Evolutionary conservation across 2,329 filamentous ascomycete genomes (phyloP), one percentile per base, ranked within the genome.

Genomic region (Microthyrium microscopicum): DNA sequence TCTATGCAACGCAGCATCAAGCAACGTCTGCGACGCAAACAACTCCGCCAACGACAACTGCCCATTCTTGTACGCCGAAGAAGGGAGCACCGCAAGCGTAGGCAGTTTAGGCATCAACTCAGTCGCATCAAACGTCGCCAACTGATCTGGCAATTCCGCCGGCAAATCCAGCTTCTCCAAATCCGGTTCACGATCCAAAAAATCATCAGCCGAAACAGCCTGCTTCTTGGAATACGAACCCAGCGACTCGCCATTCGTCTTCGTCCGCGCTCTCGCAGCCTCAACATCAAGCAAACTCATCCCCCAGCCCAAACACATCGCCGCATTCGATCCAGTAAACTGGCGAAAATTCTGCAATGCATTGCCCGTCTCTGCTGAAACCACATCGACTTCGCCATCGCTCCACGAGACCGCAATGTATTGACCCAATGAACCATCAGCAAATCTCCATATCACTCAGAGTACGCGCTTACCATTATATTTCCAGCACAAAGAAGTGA

Each of bases 341-440:
- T 38, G 37, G 44, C 54, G 46, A 46, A 81, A 76, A 46, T 78
- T 71, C 51, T 89, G 78, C 15, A 84, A 73, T 9, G 77, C 70
- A 55, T 87, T 92, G 52, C 74, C 79, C 44, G 73, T 85, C 51
- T 89, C 83, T 16, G 83, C 58, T 39, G 78, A 79, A 51, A 87
- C 68, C 22, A 92, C 58, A 37, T 82, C 73, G 15, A 89, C 70
- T 5, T 70, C 69, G 19, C 80, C 79, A 58, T 92, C 82, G 43
- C 70, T 82, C 73, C 82, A 92, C 29, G 74, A 82, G 11, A 89
- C 71, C 11, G 83, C 83, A 35, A 94, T 66, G 26, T 82, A 73
- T 40, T 81, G 77, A 6, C 77, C 75, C 77, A 34, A 26, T 20
- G 29, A 35, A 28, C 26, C 20, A 40, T 21, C n/a, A 15, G 24